These are phyloP conservation scores for Salisapilia sapeloensis DNA, from an alignment of 352 stramenopile genomes.

Conservation along the genomic window DNA sequence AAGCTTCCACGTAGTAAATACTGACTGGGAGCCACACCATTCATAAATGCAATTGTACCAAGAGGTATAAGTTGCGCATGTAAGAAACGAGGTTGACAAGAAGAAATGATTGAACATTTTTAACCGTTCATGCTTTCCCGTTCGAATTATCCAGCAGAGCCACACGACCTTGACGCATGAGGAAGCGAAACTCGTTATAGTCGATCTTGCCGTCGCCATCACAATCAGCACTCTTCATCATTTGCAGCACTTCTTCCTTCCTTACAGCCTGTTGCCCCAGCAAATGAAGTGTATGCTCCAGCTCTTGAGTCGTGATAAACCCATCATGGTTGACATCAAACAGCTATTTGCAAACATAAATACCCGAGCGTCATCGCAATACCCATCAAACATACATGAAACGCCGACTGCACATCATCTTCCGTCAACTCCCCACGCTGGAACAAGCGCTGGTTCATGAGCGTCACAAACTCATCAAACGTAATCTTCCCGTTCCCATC, in stretches of 20 bases:
- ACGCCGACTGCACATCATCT: slow-evolving; percentile 39
- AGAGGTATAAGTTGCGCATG: too few species aligned
- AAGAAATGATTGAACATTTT: too few species aligned
- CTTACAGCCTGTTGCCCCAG: slow-evolving; percentile 33
- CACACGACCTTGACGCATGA: slow-evolving; percentile 34
- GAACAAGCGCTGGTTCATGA: slow-evolving; percentile 64
- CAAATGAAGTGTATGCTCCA: slow-evolving; percentile 41
- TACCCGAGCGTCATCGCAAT: not conserved
- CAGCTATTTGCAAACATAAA: slow-evolving; percentile 10
- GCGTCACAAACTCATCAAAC: slow-evolving; percentile 56
- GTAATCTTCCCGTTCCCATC: slow-evolving; percentile 62
- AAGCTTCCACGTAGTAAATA: too few species aligned
- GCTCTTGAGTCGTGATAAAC: slow-evolving; percentile 45
- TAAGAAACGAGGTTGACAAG: too few species aligned
- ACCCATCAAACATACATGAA: slow-evolving; percentile 15
- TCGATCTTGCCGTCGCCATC: slow-evolving; percentile 80
- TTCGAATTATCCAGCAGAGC: too few species aligned
- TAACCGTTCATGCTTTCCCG: too few species aligned
- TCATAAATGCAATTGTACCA: too few species aligned
- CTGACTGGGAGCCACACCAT: too few species aligned
- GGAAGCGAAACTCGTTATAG: slow-evolving; percentile 64
- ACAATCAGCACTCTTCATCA: slow-evolving; percentile 57
- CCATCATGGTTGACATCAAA: slow-evolving; percentile 58
- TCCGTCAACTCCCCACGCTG: slow-evolving; percentile 27
- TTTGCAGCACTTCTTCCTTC: slow-evolving; percentile 21